Evolutionary conservation across 306 rosid species (phyloP).

Genomic region (Ceratonia siliqua): DNA sequence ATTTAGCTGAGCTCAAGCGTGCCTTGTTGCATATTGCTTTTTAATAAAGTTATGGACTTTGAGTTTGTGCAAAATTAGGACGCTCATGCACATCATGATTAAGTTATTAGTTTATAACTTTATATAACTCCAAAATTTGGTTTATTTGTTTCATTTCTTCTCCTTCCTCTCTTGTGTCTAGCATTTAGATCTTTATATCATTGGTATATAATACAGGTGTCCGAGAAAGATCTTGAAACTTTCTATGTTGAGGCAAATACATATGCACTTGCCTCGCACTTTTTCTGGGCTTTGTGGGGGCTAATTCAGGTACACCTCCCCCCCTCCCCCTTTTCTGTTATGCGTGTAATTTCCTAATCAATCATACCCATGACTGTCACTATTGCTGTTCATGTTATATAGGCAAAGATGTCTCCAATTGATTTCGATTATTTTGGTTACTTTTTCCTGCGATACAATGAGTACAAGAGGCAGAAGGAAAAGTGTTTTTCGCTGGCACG

Average conservation of each 20-base stretch:
- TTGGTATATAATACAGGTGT: slow-evolving; percentile 47
- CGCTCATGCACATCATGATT: no score
- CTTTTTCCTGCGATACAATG: slow-evolving; percentile 79
- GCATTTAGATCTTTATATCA: not conserved
- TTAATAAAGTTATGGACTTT: not conserved
- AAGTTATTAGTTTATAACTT: no score
- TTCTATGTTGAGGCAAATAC: slow-evolving; percentile 76
- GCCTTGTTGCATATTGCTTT: slow-evolving; percentile 2
- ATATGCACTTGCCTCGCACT: slow-evolving; percentile 70
- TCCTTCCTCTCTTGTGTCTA: not conserved
- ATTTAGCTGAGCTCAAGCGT: not conserved
- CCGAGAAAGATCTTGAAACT: slow-evolving; percentile 66
- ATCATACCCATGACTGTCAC: not conserved
- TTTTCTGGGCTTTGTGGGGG: slow-evolving; percentile 92
- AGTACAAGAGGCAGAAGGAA: slow-evolving; percentile 72
- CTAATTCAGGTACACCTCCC: slow-evolving; percentile 67
- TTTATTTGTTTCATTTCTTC: not conserved
- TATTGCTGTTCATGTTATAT: slow-evolving; percentile 18
- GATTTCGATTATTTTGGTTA: slow-evolving; percentile 76
- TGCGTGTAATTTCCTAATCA: slow-evolving; percentile 3
- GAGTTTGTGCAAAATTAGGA: no score
- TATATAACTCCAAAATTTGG: not conserved
- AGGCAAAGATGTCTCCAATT: slow-evolving; percentile 86
- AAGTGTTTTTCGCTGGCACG: slow-evolving; percentile 44
- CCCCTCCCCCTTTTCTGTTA: slow-evolving; percentile 5